Evolutionary conservation across 352 stramenopile species (phyloP), one percentile per base, ranked within the genome.

Genomic region (Phytophthora sp.): DNA sequence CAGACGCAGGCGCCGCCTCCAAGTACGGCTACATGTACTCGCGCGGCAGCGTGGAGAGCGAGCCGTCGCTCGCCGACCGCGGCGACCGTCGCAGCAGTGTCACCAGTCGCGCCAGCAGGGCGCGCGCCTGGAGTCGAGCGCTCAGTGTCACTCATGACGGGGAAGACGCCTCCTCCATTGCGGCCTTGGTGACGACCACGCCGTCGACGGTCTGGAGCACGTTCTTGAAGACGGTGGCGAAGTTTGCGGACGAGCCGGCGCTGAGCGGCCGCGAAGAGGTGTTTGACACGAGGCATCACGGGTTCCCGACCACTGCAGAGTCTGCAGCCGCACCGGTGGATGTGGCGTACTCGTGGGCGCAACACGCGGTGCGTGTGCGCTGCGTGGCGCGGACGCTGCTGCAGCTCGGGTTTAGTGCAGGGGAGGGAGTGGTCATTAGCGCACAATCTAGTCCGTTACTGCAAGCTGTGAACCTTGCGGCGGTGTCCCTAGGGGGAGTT

Each of bases 381-480:
- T 67, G 60, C 39, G 63, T 86, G 21, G 74, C 80, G 35, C 76
- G 77, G 12, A 72, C 74, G 27, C 59, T 94, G 10, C 26, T 80
- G 34, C 76, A 84, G 28, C 43, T 91, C 9, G 79, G 81, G 1
- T 88, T 94, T 37, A 48, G 51, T 23, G 17, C 66, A 0, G 83
- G 85, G 20, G 81, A 94, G 48, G 85, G 81, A 15, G 77, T 84
- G 0, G 77, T 92, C 4, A 54, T 91, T 45, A 74, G 64, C 56
- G 74, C 73, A 3, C 71, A 68, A 39, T 72, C 56, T 27, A 82
- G 75, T 45, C 70, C 77, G 2, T 39, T 77, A 15, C 45, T 92
- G 20, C 81, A 86, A 39, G 63, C 84, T 0, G 41, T 94, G 18
- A 84, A 92, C 51, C 67, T 92, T 37, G 85, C 85, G 0, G 74